Evolutionary conservation across 1,284 basidiomycete species (phyloP), one percentile per base, ranked within the genome.

Genomic region (Moesziomyces sp.): DNA sequence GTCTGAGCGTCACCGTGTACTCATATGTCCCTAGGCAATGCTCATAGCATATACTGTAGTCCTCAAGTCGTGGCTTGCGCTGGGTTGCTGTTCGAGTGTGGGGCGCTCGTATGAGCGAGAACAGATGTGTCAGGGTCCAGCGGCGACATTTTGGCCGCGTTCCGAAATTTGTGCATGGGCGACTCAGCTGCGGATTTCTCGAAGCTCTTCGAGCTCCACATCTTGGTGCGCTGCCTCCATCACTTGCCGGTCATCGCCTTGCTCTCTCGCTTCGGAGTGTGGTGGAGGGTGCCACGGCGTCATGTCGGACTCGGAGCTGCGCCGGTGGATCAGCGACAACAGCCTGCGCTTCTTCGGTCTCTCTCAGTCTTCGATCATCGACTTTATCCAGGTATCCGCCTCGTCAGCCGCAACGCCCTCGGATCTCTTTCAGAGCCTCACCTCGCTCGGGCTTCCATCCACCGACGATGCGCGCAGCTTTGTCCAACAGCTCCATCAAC

Each of bases 371-470:
- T 75, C 67, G 49, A 73, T 78, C 46, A 60, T 80, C 55, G 79
- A 81, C 44, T 81, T 76, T 40, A 66, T 81, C 54, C 69, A 73
- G 38, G 76, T 78, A 7, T 78, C 76, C 1, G 94, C 94, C 18
- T 89, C 91, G 6, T 90, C 91, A 43, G 88, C 93, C 57, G 94
- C 94, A 84, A 90, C 91, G 8, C 87, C 92, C 11, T 90, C 92
- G 40, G 88, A 88, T 45, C 88, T 97, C 42, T 93, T 93, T 82
- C 78, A 88, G 28, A 87, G 90, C 6, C 90, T 98, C 45, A 87
- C 91, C 65, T 87, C 88, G 30, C 89, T 90, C 58, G 94, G 95
- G 66, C 87, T 98, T 42, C 91, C 92, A 51, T 89, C 92, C 77
- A 91, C 90, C 3, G 83, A 91, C 8, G 91, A 92, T 58, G 90